Percentiles rank a stretch among this genome's conserved stretches.
phyloP scores from a whole-genome alignment of 164 flowering plant species.

The Vitis rupestris region DNA sequence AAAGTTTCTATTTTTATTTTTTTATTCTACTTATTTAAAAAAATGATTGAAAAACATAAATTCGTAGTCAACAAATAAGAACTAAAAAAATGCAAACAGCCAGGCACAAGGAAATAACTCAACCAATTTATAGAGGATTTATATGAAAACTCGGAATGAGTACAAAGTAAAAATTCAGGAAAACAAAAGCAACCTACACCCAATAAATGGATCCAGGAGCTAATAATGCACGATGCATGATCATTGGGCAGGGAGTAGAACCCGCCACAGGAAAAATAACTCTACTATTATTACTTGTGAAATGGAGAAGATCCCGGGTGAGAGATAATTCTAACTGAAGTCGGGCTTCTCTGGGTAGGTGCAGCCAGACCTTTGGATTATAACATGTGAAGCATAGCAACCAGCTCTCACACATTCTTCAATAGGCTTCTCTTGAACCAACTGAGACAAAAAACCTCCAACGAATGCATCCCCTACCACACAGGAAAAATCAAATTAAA shows the following conservation, averaged over 20 bases:
- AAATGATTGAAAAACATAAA: too few relatives aligned
- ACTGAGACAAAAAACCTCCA: slow-evolving; percentile 85
- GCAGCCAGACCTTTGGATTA: slow-evolving; percentile 97
- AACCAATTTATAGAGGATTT: too few relatives aligned
- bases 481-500: not conserved
- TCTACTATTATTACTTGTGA: not conserved
- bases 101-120: too few relatives aligned
- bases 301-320: not conserved
- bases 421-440: slow-evolving; percentile 83
- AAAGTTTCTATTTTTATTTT: too few relatives aligned
- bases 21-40: too few relatives aligned
- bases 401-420: slow-evolving; percentile 88
- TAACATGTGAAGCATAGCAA: slow-evolving; percentile 80
- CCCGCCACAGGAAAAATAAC: not conserved
- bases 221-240: not conserved
- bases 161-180: not conserved
- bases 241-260: not conserved
- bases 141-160: not conserved
- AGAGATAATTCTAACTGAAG: slow-evolving; percentile 29
- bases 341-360: slow-evolving; percentile 92
- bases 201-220: not conserved
- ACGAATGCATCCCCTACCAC: slow-evolving; percentile 90
- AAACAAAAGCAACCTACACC: not conserved
- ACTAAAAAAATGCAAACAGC: too few relatives aligned
- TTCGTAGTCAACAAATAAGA: too few relatives aligned